phyloP scores from a whole-genome alignment of 148 eudicot species.

The Diospyros lotus region DNA sequence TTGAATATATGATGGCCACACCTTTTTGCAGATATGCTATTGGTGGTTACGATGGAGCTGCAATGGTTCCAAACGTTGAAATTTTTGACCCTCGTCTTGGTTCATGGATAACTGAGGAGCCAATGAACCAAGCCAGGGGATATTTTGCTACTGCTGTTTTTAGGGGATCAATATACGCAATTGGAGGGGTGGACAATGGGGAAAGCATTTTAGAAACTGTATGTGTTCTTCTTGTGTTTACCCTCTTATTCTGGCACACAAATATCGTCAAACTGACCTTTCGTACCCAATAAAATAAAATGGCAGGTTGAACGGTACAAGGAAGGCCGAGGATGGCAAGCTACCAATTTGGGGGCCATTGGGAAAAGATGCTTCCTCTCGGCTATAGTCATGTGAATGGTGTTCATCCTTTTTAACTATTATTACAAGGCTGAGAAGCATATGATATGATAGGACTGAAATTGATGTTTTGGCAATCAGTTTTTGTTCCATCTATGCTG shows the following conservation, averaged over 20 bases:
- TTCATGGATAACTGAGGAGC: constrained; percentile 56
- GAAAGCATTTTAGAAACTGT: constrained; percentile 37
- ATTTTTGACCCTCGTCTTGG: constrained; percentile 77
- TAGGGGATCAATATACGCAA: constrained; percentile 39
- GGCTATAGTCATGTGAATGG: constrained; percentile 14
- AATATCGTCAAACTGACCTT: not conserved
- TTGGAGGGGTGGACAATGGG: constrained; percentile 52
- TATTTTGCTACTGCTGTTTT: constrained; percentile 49
- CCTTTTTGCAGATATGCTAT: constrained; percentile 49
- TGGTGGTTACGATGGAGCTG: constrained; percentile 67
- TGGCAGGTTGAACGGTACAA: constrained; percentile 65
- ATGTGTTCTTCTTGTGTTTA: constrained; percentile 11
- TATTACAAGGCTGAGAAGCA: too few species aligned
- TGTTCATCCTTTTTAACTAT: too few species aligned
- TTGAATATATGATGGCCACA: constrained; percentile 2
- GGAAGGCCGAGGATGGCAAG: constrained; percentile 67
- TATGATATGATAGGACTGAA: too few species aligned
- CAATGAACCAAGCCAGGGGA: constrained; percentile 63
- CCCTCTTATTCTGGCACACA: not conserved
- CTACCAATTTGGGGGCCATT: constrained; percentile 43
- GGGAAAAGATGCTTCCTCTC: constrained; percentile 53
- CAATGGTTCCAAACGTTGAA: constrained; percentile 58
- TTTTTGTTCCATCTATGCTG: too few species aligned
- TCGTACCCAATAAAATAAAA: not conserved
- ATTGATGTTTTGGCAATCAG: too few species aligned